Evolutionary conservation across 306 rosid species (phyloP), one percentile per base, ranked within the genome.

Genomic region (Dalbergia cultrata): DNA sequence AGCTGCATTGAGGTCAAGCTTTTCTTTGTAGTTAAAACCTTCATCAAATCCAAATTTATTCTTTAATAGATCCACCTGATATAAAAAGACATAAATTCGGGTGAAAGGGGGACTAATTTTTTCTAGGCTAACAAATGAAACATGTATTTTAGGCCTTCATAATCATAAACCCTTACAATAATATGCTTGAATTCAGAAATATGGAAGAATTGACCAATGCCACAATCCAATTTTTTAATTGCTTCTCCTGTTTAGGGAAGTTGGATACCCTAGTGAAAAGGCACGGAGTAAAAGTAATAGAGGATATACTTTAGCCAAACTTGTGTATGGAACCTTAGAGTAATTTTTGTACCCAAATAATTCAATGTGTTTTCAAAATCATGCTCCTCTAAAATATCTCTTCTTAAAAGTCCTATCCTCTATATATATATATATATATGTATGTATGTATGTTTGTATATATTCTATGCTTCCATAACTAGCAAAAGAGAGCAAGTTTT

Each of bases 21-120:
- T 85, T 77, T 85, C 85, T 80, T 81, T 77, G 77, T 81, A 85
- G 70, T 85, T 81, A 66, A 85, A 77, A 43, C 85, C 85, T 19
- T 47, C 88, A 52, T 81, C 88, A 81, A 76, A 79, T 9, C 87
- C 84, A 43, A 82, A 71, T 83, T 83, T 83, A 54, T 80, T 80
- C 39, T 74, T 85, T 62, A 81, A 75, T 7, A 81, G 72, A 77
- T 81, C 83, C 53, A 80, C 84, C 83, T 87, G 74, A 37, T 74
- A 49, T 67, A 17, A 58, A 18, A 54, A 70, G 6, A 44, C 4
- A 74, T 12, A 18, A 10, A 76, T 64, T 77, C 57, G 14, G 11
- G 52, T 65, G 13, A 57, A 59, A 61, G 71, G 58, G 18, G 8
- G 3, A 60, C 0, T 45, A 33, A 17, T 13, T 8, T 35, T 70